Conservation (phyloP, 805 yeast species). For the Candida orba region DNA sequence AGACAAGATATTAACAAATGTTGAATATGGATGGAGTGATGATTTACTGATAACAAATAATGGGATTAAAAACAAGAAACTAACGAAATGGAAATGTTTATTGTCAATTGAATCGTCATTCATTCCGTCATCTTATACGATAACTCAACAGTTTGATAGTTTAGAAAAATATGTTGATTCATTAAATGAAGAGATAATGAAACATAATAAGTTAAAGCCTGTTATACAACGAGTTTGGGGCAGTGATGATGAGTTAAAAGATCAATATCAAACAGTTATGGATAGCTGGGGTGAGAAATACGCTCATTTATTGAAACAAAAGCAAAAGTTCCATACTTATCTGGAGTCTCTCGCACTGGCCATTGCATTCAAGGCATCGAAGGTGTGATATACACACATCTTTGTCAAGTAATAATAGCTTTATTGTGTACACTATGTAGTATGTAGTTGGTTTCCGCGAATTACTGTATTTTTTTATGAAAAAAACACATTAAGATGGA, state of each 20-base stretch:
- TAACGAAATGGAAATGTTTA: conserved; percentile 21
- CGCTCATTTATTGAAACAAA: conserved; percentile 29
- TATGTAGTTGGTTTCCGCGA: too few species aligned
- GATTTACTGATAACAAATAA: conserved; percentile 16
- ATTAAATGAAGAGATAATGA: conserved; percentile 32
- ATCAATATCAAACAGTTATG: conserved; percentile 27
- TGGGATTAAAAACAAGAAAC: conserved; percentile 17
- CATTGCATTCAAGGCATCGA: conserved; percentile 18
- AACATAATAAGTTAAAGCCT: conserved; percentile 36
- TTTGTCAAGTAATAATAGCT: background rate
- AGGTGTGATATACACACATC: conserved; percentile 6
- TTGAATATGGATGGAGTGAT: conserved; percentile 75
- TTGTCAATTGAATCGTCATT: conserved; percentile 23
- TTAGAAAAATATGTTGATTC: conserved; percentile 33
- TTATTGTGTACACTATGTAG: too few species aligned
- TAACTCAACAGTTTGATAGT: conserved; percentile 33
- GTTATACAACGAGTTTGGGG: conserved; percentile 32
- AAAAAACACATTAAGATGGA: too few species aligned
- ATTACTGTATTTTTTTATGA: background rate
- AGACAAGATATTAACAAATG: conserved; percentile 60
- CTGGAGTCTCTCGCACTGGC: conserved; percentile 27
- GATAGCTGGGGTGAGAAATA: conserved; percentile 37
- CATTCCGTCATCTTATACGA: conserved; percentile 22
- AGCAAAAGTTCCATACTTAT: conserved; percentile 28
- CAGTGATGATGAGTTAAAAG: conserved; percentile 1